Conservation (phyloP, 1,284 basidiomycete species). For the Inonotus hispidus region DNA sequence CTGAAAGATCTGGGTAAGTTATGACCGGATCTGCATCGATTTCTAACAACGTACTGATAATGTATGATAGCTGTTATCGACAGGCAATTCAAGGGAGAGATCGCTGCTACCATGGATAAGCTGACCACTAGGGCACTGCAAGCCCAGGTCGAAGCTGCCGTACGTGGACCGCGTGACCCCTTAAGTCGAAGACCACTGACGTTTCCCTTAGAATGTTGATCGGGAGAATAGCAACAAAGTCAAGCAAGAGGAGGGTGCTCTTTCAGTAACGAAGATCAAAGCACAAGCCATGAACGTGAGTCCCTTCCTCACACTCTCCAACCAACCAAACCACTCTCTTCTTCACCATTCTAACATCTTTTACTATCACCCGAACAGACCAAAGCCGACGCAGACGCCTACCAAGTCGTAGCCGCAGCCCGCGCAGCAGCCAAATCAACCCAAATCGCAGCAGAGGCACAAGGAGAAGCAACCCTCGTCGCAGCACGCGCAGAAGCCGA, state of each 20-base stretch:
- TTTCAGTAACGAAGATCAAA: conserved; percentile 70
- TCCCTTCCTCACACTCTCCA: conserved; percentile 3
- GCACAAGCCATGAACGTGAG: conserved; percentile 58
- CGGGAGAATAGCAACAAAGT: conserved; percentile 80
- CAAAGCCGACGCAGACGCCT: conserved; percentile 69
- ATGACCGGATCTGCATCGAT: not conserved
- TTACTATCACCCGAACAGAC: conserved; percentile 33
- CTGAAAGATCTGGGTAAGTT: conserved; percentile 66
- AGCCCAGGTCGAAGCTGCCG: conserved; percentile 78
- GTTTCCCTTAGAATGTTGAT: conserved; percentile 60
- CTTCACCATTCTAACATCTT: not conserved
- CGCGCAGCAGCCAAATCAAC: conserved; percentile 66
- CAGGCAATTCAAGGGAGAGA: conserved; percentile 76
- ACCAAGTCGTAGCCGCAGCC: conserved; percentile 64
- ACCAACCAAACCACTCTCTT: not conserved
- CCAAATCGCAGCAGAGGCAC: conserved; percentile 67
- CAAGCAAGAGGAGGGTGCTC: conserved; percentile 73
- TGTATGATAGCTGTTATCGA: conserved; percentile 67
- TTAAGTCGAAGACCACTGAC: not conserved
- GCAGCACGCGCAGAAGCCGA: conserved; percentile 70
- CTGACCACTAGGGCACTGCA: conserved; percentile 75
- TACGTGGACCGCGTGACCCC: conserved; percentile 30
- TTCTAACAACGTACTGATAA: not conserved
- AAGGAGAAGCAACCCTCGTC: conserved; percentile 65
- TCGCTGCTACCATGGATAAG: conserved; percentile 78